Conservation (phyloP, 352 stramenopile species). For the Phytopythium aichiense region DNA sequence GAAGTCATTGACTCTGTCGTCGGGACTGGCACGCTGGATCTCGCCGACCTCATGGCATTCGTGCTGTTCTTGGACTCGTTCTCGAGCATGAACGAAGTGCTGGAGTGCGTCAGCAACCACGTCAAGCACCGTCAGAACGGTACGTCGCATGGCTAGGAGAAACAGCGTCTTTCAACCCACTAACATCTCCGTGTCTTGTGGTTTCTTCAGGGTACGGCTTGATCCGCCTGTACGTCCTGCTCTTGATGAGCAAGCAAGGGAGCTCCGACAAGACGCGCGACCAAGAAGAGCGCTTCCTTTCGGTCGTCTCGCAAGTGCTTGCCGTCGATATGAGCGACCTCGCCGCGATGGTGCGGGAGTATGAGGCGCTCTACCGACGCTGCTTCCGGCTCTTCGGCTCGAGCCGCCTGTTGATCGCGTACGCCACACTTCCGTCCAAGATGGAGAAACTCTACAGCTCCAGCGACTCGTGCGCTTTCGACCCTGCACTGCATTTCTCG, state of each 20-base stretch:
- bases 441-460: slow-evolving; percentile 26
- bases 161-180: background rate
- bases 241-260: slow-evolving; percentile 53
- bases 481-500: slow-evolving; percentile 13
- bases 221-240: slow-evolving; percentile 57
- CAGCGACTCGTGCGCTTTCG: slow-evolving; percentile 13
- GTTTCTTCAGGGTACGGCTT: slow-evolving; percentile 34
- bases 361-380: slow-evolving; percentile 36
- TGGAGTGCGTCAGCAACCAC: slow-evolving; percentile 45
- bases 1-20: slow-evolving; percentile 34
- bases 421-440: slow-evolving; percentile 11
- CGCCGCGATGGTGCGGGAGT: slow-evolving; percentile 39
- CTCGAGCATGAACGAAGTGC: slow-evolving; percentile 54
- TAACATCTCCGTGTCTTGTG: slow-evolving; percentile 7
- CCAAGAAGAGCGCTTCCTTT: slow-evolving; percentile 41
- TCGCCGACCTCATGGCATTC: slow-evolving; percentile 64
- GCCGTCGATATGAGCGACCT: slow-evolving; percentile 27
- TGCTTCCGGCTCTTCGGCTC: slow-evolving; percentile 8
- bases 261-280: slow-evolving; percentile 26
- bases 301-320: slow-evolving; percentile 34
- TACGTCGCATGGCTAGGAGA: slow-evolving; percentile 12
- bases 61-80: slow-evolving; percentile 70
- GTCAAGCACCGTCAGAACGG: slow-evolving; percentile 41
- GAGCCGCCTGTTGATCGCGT: slow-evolving; percentile 9
- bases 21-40: slow-evolving; percentile 33